These are phyloP conservation scores for Candida verbasci DNA, from an alignment of 805 yeast genomes.

Conservation along the genomic window DNA sequence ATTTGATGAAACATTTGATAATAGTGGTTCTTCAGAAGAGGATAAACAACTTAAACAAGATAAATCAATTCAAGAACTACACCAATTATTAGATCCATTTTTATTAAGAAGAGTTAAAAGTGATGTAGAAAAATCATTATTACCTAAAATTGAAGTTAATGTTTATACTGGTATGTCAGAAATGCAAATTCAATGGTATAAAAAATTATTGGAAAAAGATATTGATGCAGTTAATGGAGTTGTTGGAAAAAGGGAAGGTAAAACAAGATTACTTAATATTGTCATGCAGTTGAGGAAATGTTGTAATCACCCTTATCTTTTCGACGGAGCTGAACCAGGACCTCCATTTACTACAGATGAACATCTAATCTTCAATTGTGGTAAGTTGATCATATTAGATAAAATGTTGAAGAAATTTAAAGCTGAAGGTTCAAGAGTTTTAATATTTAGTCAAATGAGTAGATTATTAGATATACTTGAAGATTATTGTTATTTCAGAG, in stretches of 20 bases:
- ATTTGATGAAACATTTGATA: constrained; percentile 90
- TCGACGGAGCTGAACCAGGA: constrained; percentile 99
- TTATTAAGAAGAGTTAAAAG: constrained; percentile 83
- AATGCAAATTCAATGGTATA: constrained; percentile 93
- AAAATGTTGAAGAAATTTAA: constrained; percentile 70
- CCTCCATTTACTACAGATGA: constrained; percentile 97
- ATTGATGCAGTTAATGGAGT: constrained; percentile 96
- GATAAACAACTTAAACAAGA: constrained; percentile 54
- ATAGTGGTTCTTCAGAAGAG: constrained; percentile 19
- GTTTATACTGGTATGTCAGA: constrained; percentile 92
- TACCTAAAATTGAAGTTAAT: constrained; percentile 88
- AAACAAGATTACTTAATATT: constrained; percentile 83
- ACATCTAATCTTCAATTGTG: constrained; percentile 84
- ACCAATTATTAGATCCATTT: constrained; percentile 84
- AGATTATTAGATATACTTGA: constrained; percentile 84
- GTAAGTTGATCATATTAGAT: constrained; percentile 86
- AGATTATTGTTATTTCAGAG: constrained; percentile 85
- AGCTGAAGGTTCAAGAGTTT: constrained; percentile 78
- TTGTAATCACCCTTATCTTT: constrained; percentile 94
- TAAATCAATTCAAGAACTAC: constrained; percentile 80
- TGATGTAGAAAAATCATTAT: constrained; percentile 85
- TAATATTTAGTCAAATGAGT: constrained; percentile 92
- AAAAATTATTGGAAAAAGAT: constrained; percentile 81
- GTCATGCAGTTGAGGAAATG: constrained; percentile 97
- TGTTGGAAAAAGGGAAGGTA: constrained; percentile 89